Evolutionary conservation across 2,329 filamentous ascomycete genomes (phyloP), one percentile per base, ranked within the genome.

Genomic region (Ceratocystiopsis sp.): DNA sequence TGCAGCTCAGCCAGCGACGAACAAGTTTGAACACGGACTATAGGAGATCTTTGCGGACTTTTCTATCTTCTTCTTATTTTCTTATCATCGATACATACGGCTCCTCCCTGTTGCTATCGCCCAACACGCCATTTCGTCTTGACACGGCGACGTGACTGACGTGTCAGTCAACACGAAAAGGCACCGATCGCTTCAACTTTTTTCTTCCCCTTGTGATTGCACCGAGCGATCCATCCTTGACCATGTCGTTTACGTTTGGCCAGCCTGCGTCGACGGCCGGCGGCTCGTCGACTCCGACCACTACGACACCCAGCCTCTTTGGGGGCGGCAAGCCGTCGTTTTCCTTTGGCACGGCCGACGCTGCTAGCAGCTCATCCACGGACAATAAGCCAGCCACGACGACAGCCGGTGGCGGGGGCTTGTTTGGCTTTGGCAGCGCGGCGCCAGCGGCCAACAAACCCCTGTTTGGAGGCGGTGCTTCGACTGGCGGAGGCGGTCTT

Each of bases 251-350:
- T 47, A 53, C n/a, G 39, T 60, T 60, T 42, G 52, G 53, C 37
- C 57, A 48, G 50, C 54, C 44, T 47, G 53, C 46, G 49, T 52
- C 57, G 55, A 58, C 41, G 53, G 57, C 57, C 18, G 55, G 25
- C 25, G 25, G 61, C 52, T 61, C 63, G 45, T 46, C 43, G 35
- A 48, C 51, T 55, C 62, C 61, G 49, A 42, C 59, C n/a, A 58
- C 62, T 14, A 57, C 59, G 36, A 56, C 63, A 11, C 55, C 63
- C 17, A 60, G 66, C 40, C 34, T 45, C 13, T 48, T 49, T 40
- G 45, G 46, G 11, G 42, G 34, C 12, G 39, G 37, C 25, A 34
- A 37, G n/a, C 37, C 43, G 2, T 42, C 45, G 0, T 47, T 47
- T 17, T 47, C 52, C 59, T 43, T 71, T 51, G 64, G 64, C 38